These are phyloP conservation scores for Lichtheimia ornata DNA, from an alignment of 371 early-diverging fungal genomes.

Conservation along the genomic window DNA sequence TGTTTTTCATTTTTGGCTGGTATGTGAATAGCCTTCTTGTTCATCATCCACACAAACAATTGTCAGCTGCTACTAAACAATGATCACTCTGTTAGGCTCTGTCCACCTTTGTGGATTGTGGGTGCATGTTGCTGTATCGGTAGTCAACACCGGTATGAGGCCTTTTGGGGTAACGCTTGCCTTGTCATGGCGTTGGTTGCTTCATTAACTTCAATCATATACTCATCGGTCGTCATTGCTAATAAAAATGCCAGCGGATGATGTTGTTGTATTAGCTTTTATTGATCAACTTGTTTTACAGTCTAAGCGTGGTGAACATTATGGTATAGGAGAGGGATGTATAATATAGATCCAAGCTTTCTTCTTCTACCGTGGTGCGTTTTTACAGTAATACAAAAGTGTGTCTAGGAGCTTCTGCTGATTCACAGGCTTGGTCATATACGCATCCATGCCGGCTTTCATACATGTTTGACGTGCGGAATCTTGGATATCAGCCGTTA, in stretches of 20 bases:
- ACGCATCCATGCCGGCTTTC: conserved; percentile 17
- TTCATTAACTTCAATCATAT: conserved; percentile 6
- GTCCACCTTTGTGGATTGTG: conserved; percentile 16
- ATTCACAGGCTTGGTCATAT: conserved; percentile 44
- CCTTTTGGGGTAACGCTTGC: conserved; percentile 14
- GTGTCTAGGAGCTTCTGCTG: conserved; percentile 38
- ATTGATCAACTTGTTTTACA: background rate
- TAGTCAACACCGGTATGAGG: conserved; percentile 18
- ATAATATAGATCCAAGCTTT: too few species aligned
- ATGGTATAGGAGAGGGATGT: background rate
- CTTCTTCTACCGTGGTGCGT: background rate
- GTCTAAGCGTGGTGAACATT: too few species aligned
- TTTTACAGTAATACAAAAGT: conserved; percentile 25
- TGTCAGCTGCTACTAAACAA: background rate
- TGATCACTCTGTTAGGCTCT: conserved; percentile 3
- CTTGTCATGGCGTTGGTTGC: conserved; percentile 12
- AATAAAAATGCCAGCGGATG: background rate
- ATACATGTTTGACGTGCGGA: conserved; percentile 14
- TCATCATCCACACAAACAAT: too few species aligned
- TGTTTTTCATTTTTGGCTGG: conserved; percentile 5
- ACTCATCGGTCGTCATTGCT: background rate
- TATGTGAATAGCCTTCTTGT: background rate
- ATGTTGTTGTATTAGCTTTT: background rate
- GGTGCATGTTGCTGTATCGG: conserved; percentile 22
- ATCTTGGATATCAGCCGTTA: conserved; percentile 19